These are phyloP conservation scores for Meripilus lineatus DNA, from an alignment of 1,284 basidiomycete genomes.

Conservation along the genomic window DNA sequence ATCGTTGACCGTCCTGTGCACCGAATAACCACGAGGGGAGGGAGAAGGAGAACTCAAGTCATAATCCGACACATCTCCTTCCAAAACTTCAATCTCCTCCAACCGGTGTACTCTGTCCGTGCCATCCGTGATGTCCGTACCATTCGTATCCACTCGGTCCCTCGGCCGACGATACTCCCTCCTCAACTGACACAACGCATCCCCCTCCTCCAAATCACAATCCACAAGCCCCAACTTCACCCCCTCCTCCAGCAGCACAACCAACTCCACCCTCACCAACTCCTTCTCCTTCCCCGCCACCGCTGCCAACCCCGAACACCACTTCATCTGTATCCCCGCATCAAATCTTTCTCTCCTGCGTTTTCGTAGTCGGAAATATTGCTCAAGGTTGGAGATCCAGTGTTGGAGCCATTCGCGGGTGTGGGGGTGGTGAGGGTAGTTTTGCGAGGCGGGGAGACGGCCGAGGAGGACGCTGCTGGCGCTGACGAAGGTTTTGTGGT, in stretches of 20 bases:
- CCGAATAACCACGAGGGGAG: no score
- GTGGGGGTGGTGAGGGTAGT: conserved; percentile 1
- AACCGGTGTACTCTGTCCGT: no score
- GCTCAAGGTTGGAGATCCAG: conserved; percentile 4
- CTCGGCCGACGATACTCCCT: conserved; percentile 3
- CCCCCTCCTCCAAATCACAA: conserved; percentile 8
- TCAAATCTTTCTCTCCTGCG: conserved; percentile 1
- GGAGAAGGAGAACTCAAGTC: no score
- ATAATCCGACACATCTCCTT: no score
- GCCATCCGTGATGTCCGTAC: no score
- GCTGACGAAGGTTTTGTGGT: conserved; percentile 9
- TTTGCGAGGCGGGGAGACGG: conserved; percentile 8
- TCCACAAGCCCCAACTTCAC: conserved; percentile 2
- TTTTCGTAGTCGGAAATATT: conserved; percentile 9
- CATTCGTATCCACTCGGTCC: no score
- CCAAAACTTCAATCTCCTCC: no score
- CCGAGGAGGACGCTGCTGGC: conserved; percentile 6
- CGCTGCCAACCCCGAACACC: conserved; percentile 12
- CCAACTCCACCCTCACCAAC: background rate
- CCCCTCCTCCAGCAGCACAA: conserved; percentile 7
- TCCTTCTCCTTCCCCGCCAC: conserved; percentile 1
- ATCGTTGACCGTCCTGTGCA: no score
- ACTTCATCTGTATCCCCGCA: conserved; percentile 2
- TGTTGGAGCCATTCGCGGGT: conserved; percentile 2
- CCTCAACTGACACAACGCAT: conserved; percentile 7